Base-by-base conservation (phyloP, 768 basidiomycete genomes). In the Xerocomus spinulosus region DNA sequence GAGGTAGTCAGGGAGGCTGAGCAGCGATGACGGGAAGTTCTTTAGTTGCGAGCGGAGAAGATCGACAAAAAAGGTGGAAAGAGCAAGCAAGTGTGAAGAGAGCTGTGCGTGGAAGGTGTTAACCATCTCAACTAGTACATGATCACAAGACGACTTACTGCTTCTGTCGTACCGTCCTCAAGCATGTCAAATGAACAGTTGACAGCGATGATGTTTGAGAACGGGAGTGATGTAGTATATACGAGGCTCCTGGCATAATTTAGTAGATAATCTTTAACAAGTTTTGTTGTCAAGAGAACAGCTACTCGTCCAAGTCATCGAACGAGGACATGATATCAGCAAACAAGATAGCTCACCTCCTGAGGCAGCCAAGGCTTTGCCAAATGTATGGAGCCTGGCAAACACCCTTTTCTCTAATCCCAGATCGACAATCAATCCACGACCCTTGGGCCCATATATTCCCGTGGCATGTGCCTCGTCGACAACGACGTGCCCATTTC, bases 381-480 rank as follows among this genome's bases (percentile, higher is more conserved):
- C 93, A 67, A 97, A 97, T 0, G 94, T 98, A 63, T 90, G 86
- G 34, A 97, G 69, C 36, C 93, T 72, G 15, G 84, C 85, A 9
- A 88, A 71, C 12, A 96, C 82, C 47, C 81, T 77, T 12, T 76
- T 63, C 59, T 88, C 85, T 32, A 93, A 67, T 0, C 86, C 89
- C 12, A 90, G 66, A 44, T 78, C 67, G 3, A 78, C 78, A 4
- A 89, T 87, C 3, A 92, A 64, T 0, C 94, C 93, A 33, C 80
- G 72, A 0, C 92, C 93, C 29, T 79, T 69, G 0, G 80, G 74
- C 0, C 94, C 93, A 64, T 92, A 95, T 8, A 97, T 72, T 0
- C 94, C 93, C 0, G 92, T 96, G 4, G 92, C 80, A 66, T 98
- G 95, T 0, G 95, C 95, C 63, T 96, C 94, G 51, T 97, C 95